Percentiles rank a stretch among this genome's conserved stretches.
Evolutionary conservation across 2,329 filamentous ascomycete species (phyloP).

Genomic region (Penicillium occitanis): DNA sequence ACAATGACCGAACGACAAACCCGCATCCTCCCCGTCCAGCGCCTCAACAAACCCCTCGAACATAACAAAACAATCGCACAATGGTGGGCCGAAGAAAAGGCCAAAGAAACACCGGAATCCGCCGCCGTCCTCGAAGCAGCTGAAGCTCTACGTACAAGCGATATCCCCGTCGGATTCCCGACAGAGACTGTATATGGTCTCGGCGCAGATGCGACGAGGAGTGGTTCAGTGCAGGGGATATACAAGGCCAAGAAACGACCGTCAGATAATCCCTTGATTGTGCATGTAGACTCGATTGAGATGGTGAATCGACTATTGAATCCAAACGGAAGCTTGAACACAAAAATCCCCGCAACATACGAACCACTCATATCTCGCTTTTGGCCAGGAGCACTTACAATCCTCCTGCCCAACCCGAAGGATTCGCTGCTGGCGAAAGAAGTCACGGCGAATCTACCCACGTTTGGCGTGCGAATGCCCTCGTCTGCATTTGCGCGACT

Average conservation of each 20-base stretch:
- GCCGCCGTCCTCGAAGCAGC: slow-evolving; percentile 65
- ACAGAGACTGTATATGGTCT: slow-evolving; percentile 98
- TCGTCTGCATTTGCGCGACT: slow-evolving; percentile 78
- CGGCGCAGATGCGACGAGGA: slow-evolving; percentile 91
- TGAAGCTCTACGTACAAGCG: slow-evolving; percentile 60
- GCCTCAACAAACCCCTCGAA: slow-evolving; percentile 35
- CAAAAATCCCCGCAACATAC: slow-evolving; percentile 70
- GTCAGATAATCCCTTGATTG: slow-evolving; percentile 91
- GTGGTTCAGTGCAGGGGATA: slow-evolving; percentile 81
- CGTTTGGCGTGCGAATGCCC: slow-evolving; percentile 90
- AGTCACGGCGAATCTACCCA: slow-evolving; percentile 80
- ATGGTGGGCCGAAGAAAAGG: slow-evolving; percentile 42
- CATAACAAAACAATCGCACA: slow-evolving; percentile 34
- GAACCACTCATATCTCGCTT: slow-evolving; percentile 73
- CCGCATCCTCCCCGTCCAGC: slow-evolving; percentile 40
- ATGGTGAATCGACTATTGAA: slow-evolving; percentile 69
- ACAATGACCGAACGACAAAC: slow-evolving; percentile 27
- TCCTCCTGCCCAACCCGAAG: slow-evolving; percentile 76
- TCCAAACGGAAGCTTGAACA: slow-evolving; percentile 29
- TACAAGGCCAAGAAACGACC: slow-evolving; percentile 87
- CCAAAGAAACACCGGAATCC: slow-evolving; percentile 46
- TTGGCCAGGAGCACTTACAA: slow-evolving; percentile 93
- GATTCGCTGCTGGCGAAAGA: slow-evolving; percentile 75
- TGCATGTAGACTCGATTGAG: slow-evolving; percentile 78
- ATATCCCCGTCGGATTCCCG: slow-evolving; percentile 86